These are phyloP conservation scores for Pythium oligandrum DNA, from an alignment of 352 stramenopile genomes.

Conservation along the genomic window DNA sequence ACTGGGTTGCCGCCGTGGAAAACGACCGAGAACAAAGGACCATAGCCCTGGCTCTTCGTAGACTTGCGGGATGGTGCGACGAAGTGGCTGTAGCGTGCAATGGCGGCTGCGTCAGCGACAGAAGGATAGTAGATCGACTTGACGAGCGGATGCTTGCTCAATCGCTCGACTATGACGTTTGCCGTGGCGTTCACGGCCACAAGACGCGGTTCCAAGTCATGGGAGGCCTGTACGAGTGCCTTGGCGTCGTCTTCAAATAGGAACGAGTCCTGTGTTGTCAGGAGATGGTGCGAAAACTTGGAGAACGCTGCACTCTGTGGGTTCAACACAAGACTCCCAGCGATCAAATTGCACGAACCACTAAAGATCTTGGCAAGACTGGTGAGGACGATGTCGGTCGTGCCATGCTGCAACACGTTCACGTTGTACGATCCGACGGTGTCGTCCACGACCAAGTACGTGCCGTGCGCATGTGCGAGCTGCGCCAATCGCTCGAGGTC, in stretches of 20 bases:
- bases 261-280: constrained; percentile 44
- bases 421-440: constrained; percentile 91
- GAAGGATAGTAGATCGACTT: constrained; percentile 84
- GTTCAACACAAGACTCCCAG: constrained; percentile 88
- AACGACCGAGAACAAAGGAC: constrained; percentile 86
- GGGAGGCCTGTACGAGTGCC: constrained; percentile 42
- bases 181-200: constrained; percentile 77
- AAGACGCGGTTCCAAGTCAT: constrained; percentile 71
- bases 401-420: constrained; percentile 72
- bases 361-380: constrained; percentile 94
- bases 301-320: constrained; percentile 38
- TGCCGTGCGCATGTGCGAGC: constrained; percentile 83
- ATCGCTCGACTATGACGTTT: constrained; percentile 56
- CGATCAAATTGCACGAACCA: constrained; percentile 89
- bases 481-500: constrained; percentile 79
- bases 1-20: constrained; percentile 66
- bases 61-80: constrained; percentile 15
- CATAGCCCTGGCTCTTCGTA: constrained; percentile 47
- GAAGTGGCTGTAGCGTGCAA: constrained; percentile 67
- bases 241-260: constrained; percentile 53
- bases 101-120: constrained; percentile 30
- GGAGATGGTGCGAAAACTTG: constrained; percentile 34
- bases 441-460: constrained; percentile 87
- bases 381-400: constrained; percentile 88
- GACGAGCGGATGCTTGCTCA: constrained; percentile 72